Percentiles rank a stretch among this genome's conserved stretches.
phyloP scores from a whole-genome alignment of 23 red algal species.

The Gracilaria domingensis region DNA sequence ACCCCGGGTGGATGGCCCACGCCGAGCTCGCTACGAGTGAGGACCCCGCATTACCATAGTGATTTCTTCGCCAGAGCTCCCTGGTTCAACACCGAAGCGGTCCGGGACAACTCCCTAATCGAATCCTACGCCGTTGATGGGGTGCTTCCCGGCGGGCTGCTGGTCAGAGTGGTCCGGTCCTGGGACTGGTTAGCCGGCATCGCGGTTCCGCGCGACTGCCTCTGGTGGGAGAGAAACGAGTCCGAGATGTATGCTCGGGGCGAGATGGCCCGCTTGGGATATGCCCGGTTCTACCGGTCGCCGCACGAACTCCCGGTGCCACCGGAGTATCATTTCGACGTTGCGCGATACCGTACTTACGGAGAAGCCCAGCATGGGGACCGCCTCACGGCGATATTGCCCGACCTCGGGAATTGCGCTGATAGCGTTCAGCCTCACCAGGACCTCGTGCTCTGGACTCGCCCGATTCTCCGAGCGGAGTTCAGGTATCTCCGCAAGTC shows the following conservation, averaged over 20 bases:
- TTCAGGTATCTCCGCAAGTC: slow-evolving; percentile 18
- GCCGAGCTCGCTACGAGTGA: neutral
- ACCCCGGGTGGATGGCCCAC: neutral
- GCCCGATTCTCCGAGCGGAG: neutral
- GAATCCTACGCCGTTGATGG: slow-evolving; percentile 1
- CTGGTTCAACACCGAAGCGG: neutral
- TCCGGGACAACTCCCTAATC: neutral
- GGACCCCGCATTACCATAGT: neutral
- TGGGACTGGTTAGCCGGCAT: slow-evolving; percentile 12
- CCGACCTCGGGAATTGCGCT: neutral
- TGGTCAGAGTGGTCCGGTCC: neutral
- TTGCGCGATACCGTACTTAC: too few relatives aligned
- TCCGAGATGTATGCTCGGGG: neutral
- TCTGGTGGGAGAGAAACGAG: too few relatives aligned
- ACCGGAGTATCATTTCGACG: neutral
- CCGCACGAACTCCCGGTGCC: neutral
- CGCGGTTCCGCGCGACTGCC: neutral
- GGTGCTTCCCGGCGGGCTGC: slow-evolving; percentile 9
- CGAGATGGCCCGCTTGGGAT: neutral
- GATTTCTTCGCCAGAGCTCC: neutral
- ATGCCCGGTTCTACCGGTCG: neutral
- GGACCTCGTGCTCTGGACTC: neutral
- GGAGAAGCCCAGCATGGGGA: slow-evolving; percentile 32
- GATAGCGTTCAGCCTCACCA: too few relatives aligned
- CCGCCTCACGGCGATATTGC: too few relatives aligned